Conservation (phyloP, 306 rosid species). For the Lathyrus oleraceus region DNA sequence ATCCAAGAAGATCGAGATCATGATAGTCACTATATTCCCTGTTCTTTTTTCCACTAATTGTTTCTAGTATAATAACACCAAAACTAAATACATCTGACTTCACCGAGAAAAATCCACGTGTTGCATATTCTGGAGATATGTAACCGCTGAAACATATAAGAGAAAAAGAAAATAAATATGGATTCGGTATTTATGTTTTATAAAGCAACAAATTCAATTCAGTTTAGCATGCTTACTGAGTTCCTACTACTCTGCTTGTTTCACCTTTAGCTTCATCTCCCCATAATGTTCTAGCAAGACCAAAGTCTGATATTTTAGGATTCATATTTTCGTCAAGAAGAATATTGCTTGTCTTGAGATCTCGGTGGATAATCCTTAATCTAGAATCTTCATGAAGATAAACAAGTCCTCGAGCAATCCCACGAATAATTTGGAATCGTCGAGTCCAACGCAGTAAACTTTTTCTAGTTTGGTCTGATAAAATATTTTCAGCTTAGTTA, state of each 20-base stretch:
- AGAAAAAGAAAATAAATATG: not conserved
- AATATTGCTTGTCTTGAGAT: slow-evolving; percentile 57
- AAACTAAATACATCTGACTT: slow-evolving; percentile 65
- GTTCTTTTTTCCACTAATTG: slow-evolving; percentile 48
- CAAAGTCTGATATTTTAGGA: slow-evolving; percentile 68
- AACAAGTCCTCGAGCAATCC: slow-evolving; percentile 51
- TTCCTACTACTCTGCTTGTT: slow-evolving; percentile 53
- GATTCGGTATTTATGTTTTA: not conserved
- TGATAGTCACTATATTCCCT: slow-evolving; percentile 38
- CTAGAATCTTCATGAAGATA: slow-evolving; percentile 67
- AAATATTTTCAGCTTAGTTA: slow-evolving; percentile 7
- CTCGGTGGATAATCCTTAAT: slow-evolving; percentile 56
- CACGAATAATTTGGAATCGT: slow-evolving; percentile 52
- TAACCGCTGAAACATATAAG: slow-evolving; percentile 44
- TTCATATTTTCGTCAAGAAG: slow-evolving; percentile 55
- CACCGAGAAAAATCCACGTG: slow-evolving; percentile 50
- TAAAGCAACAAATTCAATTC: not conserved
- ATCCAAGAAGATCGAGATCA: slow-evolving; percentile 49
- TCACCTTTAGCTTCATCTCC: slow-evolving; percentile 46
- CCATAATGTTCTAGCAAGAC: slow-evolving; percentile 50
- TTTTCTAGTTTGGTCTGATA: slow-evolving; percentile 39
- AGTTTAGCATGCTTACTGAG: slow-evolving; percentile 47
- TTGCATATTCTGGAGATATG: slow-evolving; percentile 63
- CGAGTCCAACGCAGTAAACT: slow-evolving; percentile 40
- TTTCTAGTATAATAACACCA: slow-evolving; percentile 55